Evolutionary conservation across 805 yeast species (phyloP), one percentile per base, ranked within the genome.

Genomic region (Suhomyces sp.): DNA sequence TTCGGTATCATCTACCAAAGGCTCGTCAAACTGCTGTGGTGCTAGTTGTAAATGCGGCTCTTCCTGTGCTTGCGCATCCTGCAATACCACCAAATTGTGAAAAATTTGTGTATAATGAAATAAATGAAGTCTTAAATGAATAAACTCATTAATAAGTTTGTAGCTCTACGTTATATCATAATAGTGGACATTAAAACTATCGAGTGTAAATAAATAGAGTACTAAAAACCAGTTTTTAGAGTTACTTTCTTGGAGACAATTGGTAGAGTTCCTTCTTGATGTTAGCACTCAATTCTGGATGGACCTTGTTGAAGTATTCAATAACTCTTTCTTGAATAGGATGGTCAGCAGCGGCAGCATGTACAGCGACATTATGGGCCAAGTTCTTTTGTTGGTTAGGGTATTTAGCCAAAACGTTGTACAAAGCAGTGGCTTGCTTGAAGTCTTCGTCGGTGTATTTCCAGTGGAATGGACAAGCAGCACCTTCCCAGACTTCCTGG

Each of bases 381-480:
- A 93, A 78, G 61, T 89, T 82, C 62, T 78, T 81, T 75, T 90
- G 97, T 72, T 89, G 96, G 60, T 91, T 90, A 13, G 87, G 83
- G 63, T 85, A 83, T 66, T 73, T 85, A 49, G 87, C 87, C 66
- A 89, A 79, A 33, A 89, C 94, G 53, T 86, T 77, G 84, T 90
- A 93, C 62, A 92, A 79, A 31, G 69, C 84, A 55, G 85, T 76
- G 47, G 97, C 87, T 75, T 92, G 97, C 57, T 71, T 79, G 68
- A 74, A 92, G 73, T 92, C 97, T 54, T 82, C 89, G 48, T 84
- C 86, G 24, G 79, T 73, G 50, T 81, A 81, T 52, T 80, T 79
- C 97, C 97, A 91, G 75, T 90, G 94, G 83, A 81, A 88, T 57
- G 93, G 89, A 55, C 85, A 74, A 45, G 94, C 94, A 50, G 90